Conservation (phyloP, 768 basidiomycete genomes). For the Atractiella rhizophila region DNA sequence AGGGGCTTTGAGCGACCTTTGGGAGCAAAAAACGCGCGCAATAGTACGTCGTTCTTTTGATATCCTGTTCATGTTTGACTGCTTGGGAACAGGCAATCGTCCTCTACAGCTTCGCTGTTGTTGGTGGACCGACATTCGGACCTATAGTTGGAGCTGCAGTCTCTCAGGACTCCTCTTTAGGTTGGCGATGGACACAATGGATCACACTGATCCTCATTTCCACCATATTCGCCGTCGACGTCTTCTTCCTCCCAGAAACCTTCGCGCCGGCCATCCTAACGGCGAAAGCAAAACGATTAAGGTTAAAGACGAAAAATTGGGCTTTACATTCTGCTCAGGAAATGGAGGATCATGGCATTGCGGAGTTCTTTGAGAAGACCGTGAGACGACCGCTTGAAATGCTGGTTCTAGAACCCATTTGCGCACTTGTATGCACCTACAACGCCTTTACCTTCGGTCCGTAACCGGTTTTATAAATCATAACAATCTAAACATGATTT, state of each 20-base stretch:
- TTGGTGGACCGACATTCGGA: slow-evolving; percentile 19
- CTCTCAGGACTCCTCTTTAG: slow-evolving; percentile 16
- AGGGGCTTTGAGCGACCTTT: slow-evolving; percentile 16
- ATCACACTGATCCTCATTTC: slow-evolving; percentile 19
- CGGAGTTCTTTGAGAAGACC: slow-evolving; percentile 19
- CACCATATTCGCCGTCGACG: slow-evolving; percentile 13
- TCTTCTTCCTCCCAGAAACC: slow-evolving; percentile 21
- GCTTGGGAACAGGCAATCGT: slow-evolving; percentile 18
- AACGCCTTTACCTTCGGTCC: slow-evolving; percentile 10
- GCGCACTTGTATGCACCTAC: slow-evolving; percentile 14
- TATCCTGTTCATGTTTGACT: slow-evolving; percentile 10
- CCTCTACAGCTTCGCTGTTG: slow-evolving; percentile 20
- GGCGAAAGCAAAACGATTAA: slow-evolving; percentile 17
- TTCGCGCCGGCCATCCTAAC: slow-evolving; percentile 20
- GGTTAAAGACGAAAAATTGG: slow-evolving; percentile 18
- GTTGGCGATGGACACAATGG: slow-evolving; percentile 23
- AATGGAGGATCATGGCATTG: slow-evolving; percentile 16
- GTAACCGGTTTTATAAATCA: too few relatives aligned
- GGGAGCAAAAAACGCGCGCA: slow-evolving; percentile 8
- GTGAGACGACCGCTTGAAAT: slow-evolving; percentile 18
- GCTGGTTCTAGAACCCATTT: slow-evolving; percentile 20
- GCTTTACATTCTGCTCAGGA: slow-evolving; percentile 20
- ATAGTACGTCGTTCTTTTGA: slow-evolving; percentile 1
- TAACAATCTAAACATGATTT: too few relatives aligned
- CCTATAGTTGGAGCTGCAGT: slow-evolving; percentile 20